Evolutionary conservation across 805 yeast genomes (phyloP), one percentile per base, ranked within the genome.

Genomic region (Kazachstania africana): DNA sequence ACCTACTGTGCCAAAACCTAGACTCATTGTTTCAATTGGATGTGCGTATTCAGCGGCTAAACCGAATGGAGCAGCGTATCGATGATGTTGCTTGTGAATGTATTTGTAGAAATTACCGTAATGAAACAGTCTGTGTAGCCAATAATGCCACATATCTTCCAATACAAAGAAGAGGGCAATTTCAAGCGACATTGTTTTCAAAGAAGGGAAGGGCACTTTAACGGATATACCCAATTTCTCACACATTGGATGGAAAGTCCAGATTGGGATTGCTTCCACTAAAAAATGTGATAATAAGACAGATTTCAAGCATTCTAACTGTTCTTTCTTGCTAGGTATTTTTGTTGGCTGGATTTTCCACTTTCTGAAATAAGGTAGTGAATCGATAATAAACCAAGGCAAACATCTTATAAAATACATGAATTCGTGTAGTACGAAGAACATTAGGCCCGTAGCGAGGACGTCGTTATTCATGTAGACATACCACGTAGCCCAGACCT

Each of bases 51-150:
- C 98, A 30, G 97, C 97, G 37, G 97, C 78, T 36, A 88, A 63
- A 24, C 98, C 98, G 52, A 88, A 88, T 28, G 98, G 98, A 27
- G 97, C 96, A 15, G 96, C 95, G 56, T 87, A 88, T 58, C 87
- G 76, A 64, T 88, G 98, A 61, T 88, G 98, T 66, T 85, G 95
- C 64, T 88, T 88, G 68, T 88, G 98, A 47, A 88, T 83, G 57
- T 78, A 72, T 63, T 81, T 84, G 72, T 88, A 88, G 57, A 91
- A 81, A 38, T 74, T 68, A 33, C 94, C 94, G 55, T 75, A 72
- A 59, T 88, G 98, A 58, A 88, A 75, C 23, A 77, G 69, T 50
- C 97, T 75, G 61, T 88, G 98, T 55, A 80, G 77, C 80, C 91
- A 80, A 66, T 88, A 88, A 61, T 88, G 98, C 97, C 96, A 91